A percentile compares a stretch with the other conserved stretches of the same genome.
Conservation (phyloP, 2,329 filamentous ascomycete genomes). For the Alternaria dauci region DNA sequence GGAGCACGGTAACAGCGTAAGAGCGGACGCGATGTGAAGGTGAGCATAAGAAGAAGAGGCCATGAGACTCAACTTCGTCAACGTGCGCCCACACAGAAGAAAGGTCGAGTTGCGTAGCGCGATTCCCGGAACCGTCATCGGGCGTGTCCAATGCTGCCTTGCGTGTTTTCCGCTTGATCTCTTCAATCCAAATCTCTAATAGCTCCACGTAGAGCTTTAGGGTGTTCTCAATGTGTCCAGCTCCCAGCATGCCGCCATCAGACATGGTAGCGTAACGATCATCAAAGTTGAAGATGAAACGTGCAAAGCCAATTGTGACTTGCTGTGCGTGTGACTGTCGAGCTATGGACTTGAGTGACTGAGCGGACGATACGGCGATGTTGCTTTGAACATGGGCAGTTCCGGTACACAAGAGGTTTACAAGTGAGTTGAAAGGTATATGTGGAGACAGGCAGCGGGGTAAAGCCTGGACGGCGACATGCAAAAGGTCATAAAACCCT, state of each 20-base stretch:
- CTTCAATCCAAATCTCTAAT: conserved; percentile 96
- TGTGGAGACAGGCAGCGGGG: conserved; percentile 92
- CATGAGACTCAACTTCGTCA: conserved; percentile 95
- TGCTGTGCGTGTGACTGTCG: conserved; percentile 91
- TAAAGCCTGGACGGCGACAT: conserved; percentile 93
- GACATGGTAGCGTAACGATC: conserved; percentile 98
- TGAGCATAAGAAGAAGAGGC: conserved; percentile 95
- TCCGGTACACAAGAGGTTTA: conserved; percentile 94
- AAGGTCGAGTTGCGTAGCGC: conserved; percentile 80
- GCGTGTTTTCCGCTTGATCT: conserved; percentile 85
- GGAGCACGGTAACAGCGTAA: conserved; percentile 90
- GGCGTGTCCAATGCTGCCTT: conserved; percentile 71
- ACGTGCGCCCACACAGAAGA: conserved; percentile 92
- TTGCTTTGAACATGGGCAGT: conserved; percentile 94
- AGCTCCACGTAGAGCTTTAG: conserved; percentile 91
- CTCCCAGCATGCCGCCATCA: conserved; percentile 93
- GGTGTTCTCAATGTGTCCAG: conserved; percentile 93
- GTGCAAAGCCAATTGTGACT: conserved; percentile 94
- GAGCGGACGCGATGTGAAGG: conserved; percentile 88
- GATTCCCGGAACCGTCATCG: conserved; percentile 72
- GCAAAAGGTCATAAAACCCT: conserved; percentile 92
- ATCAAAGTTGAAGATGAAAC: conserved; percentile 99
- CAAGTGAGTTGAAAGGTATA: conserved; percentile 90
- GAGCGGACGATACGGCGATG: conserved; percentile 89
- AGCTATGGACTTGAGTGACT: conserved; percentile 94